Conservation (phyloP, 306 rosid species). For the Malus orientalis region DNA sequence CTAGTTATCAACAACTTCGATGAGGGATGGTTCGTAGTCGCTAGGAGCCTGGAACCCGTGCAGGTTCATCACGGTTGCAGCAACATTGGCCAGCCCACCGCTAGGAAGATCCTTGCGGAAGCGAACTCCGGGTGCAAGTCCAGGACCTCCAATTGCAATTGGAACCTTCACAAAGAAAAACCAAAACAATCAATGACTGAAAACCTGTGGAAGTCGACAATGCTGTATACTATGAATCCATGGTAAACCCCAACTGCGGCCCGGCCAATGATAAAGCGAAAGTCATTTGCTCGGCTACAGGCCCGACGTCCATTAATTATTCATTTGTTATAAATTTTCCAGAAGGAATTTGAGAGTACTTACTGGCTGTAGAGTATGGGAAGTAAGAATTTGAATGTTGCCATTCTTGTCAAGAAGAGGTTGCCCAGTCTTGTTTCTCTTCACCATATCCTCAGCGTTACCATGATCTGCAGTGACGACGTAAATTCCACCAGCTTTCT, state of each 20-base stretch:
- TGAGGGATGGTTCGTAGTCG: conserved; percentile 83
- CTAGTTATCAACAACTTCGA: conserved; percentile 61
- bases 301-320: background rate
- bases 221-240: background rate
- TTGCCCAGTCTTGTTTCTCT: conserved; percentile 77
- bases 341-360: conserved; percentile 20
- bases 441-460: conserved; percentile 98
- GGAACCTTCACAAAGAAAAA: conserved; percentile 56
- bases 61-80: conserved; percentile 93
- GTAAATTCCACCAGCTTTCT: conserved; percentile 94
- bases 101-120: conserved; percentile 69
- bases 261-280: background rate
- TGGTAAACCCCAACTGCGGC: background rate
- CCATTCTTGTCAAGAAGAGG: conserved; percentile 80
- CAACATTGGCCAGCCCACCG: conserved; percentile 90
- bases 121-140: conserved; percentile 57
- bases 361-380: conserved; percentile 95
- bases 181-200: background rate
- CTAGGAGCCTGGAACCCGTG: conserved; percentile 86
- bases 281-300: background rate
- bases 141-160: conserved; percentile 95
- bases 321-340: background rate
- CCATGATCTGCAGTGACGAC: conserved; percentile 99
- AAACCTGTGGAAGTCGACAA: background rate
- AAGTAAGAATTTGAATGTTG: conserved; percentile 83